Percentiles rank a stretch among this genome's conserved stretches.
phyloP scores from a whole-genome alignment of 371 early-diverging fungal genomes.

The Catenaria anguillulae region DNA sequence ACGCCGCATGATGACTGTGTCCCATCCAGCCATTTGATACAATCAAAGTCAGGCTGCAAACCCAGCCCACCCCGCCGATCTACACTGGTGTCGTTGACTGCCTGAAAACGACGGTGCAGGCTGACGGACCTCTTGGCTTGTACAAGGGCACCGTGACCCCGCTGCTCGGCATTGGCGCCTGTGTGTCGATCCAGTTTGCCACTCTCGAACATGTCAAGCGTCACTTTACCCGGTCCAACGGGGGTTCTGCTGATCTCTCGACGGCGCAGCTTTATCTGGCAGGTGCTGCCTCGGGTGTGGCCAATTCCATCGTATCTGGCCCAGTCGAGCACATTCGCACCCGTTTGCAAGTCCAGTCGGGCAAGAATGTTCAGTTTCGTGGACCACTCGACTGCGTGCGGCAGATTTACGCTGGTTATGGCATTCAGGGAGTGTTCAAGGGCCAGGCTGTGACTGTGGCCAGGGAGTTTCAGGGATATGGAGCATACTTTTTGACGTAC shows the following conservation, averaged over 20 bases:
- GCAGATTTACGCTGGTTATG: slow-evolving; percentile 20
- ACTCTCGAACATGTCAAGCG: slow-evolving; percentile 33
- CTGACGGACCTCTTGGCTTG: slow-evolving; percentile 29
- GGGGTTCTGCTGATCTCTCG: slow-evolving; percentile 14
- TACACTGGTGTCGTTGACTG: slow-evolving; percentile 31
- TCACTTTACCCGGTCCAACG: slow-evolving; percentile 15
- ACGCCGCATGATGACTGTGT: neutral
- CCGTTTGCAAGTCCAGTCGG: slow-evolving; percentile 31
- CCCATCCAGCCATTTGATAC: slow-evolving; percentile 36
- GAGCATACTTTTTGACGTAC: slow-evolving; percentile 25
- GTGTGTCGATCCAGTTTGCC: slow-evolving; percentile 40
- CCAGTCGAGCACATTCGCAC: slow-evolving; percentile 41
- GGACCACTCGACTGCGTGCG: slow-evolving; percentile 30
- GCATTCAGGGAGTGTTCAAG: slow-evolving; percentile 31
- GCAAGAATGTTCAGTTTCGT: slow-evolving; percentile 13
- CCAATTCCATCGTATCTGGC: slow-evolving; percentile 31
- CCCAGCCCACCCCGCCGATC: slow-evolving; percentile 22
- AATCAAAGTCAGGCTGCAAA: slow-evolving; percentile 38
- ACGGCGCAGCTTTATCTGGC: slow-evolving; percentile 24
- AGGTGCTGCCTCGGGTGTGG: slow-evolving; percentile 32
- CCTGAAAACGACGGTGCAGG: slow-evolving; percentile 22
- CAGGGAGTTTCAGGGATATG: slow-evolving; percentile 27
- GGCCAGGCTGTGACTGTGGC: slow-evolving; percentile 34
- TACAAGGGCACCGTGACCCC: slow-evolving; percentile 44
- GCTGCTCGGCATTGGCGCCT: slow-evolving; percentile 34